Percentiles rank a stretch among this genome's conserved stretches.
phyloP scores from a whole-genome alignment of 2,329 filamentous ascomycete species.

The Alternaria sp. region DNA sequence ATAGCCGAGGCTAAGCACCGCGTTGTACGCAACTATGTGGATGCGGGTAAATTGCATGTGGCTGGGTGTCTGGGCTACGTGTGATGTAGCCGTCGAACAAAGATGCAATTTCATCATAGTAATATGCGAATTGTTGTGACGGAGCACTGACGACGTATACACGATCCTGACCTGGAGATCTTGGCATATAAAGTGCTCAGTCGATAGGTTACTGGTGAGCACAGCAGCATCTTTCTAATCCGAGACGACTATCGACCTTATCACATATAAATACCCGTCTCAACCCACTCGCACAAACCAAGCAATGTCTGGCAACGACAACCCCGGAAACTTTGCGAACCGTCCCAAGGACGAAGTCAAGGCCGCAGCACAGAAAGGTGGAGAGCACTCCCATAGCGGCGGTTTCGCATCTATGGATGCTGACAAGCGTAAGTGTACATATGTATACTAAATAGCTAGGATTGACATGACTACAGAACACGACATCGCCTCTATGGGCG shows the following conservation, averaged over 20 bases:
- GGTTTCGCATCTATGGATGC: constrained; percentile 49
- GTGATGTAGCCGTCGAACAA: not conserved
- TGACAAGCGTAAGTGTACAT: constrained; percentile 37
- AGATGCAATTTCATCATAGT: not conserved
- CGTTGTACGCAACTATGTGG: not conserved
- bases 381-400: constrained; percentile 44
- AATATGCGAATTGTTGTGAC: not conserved
- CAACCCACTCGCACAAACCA: not conserved
- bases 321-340: constrained; percentile 60
- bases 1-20: not conserved
- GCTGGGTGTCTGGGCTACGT: not conserved
- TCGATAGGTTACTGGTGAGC: not conserved
- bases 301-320: constrained; percentile 48
- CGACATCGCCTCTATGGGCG: constrained; percentile 63
- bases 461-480: constrained; percentile 43
- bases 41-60: not conserved
- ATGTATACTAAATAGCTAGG: not conserved
- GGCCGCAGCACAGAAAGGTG: constrained; percentile 54
- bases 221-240: not conserved
- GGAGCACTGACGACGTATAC: not conserved
- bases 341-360: constrained; percentile 55
- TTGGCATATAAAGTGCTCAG: not conserved
- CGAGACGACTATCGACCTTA: not conserved
- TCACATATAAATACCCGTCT: not conserved
- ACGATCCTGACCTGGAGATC: not conserved